These are phyloP conservation scores for Hortiboletus campestris DNA, from an alignment of 768 basidiomycete species.

Conservation along the genomic window DNA sequence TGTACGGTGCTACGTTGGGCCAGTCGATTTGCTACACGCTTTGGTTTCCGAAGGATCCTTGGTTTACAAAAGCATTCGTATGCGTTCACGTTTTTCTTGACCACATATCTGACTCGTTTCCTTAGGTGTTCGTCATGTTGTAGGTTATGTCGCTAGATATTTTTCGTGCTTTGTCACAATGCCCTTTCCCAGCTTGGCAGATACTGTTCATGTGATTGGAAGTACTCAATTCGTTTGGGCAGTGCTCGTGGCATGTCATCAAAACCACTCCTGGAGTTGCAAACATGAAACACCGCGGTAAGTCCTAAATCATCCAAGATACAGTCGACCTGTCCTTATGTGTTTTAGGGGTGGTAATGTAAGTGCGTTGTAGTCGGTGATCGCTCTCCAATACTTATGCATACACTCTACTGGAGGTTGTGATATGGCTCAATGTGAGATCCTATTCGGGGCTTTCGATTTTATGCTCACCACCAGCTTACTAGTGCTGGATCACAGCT, in stretches of 20 bases:
- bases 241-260: slow-evolving; percentile 6
- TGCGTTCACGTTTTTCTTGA: neutral
- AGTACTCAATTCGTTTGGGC: slow-evolving; percentile 6
- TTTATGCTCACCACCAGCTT: neutral
- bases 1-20: slow-evolving; percentile 10
- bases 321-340: neutral
- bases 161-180: neutral
- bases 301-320: neutral
- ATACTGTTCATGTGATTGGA: slow-evolving; percentile 6
- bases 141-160: neutral
- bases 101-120: neutral
- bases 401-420: neutral
- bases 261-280: neutral
- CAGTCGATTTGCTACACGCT: slow-evolving; percentile 7
- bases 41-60: slow-evolving; percentile 7
- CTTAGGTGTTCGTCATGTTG: slow-evolving; percentile 3
- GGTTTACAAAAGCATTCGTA: slow-evolving; percentile 1
- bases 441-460: too few relatives aligned
- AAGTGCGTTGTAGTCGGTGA: neutral
- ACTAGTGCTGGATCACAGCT: neutral
- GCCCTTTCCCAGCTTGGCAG: neutral
- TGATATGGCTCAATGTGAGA: slow-evolving; percentile 6
- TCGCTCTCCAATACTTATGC: neutral
- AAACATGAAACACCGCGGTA: slow-evolving; percentile 2
- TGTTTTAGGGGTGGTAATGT: slow-evolving; percentile 10